These are phyloP conservation scores for Diutina sp. DNA, from an alignment of 1,139 yeast genomes.

Conservation along the genomic window DNA sequence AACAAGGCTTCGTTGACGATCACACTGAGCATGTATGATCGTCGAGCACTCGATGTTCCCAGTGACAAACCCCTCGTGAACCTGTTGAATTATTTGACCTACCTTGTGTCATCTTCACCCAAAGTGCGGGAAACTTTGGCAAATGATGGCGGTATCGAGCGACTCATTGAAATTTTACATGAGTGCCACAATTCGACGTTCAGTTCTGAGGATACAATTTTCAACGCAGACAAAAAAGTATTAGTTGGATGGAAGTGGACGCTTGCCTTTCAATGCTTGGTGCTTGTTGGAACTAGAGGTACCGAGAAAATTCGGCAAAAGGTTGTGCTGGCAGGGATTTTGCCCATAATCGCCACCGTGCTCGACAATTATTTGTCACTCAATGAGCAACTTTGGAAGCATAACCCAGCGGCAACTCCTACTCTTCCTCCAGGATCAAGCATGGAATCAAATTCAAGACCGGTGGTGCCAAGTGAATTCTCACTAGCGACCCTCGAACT, in stretches of 20 bases:
- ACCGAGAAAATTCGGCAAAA: conserved; percentile 74
- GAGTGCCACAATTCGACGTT: conserved; percentile 47
- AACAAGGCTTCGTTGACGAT: conserved; percentile 88
- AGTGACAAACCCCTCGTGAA: conserved; percentile 84
- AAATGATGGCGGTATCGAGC: conserved; percentile 82
- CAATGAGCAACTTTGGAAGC: conserved; percentile 16
- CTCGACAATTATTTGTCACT: conserved; percentile 64
- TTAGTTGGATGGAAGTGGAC: conserved; percentile 95
- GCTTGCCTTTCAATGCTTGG: conserved; percentile 82
- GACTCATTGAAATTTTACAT: conserved; percentile 74
- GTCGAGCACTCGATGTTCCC: conserved; percentile 87
- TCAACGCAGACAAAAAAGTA: conserved; percentile 35
- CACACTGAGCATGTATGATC: conserved; percentile 77
- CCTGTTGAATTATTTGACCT: conserved; percentile 81
- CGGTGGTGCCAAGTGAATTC: background rate
- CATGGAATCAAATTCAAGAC: background rate
- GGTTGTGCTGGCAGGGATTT: conserved; percentile 82
- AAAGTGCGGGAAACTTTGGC: conserved; percentile 85
- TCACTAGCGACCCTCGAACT: background rate
- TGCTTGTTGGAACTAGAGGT: conserved; percentile 85
- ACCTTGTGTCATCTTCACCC: conserved; percentile 73
- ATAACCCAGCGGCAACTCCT: background rate
- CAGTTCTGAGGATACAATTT: conserved; percentile 22
- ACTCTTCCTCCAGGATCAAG: background rate
- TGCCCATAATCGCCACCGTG: conserved; percentile 85